phyloP scores from a whole-genome alignment of 306 rosid species.

The Herpetospermum pedunculosum region DNA sequence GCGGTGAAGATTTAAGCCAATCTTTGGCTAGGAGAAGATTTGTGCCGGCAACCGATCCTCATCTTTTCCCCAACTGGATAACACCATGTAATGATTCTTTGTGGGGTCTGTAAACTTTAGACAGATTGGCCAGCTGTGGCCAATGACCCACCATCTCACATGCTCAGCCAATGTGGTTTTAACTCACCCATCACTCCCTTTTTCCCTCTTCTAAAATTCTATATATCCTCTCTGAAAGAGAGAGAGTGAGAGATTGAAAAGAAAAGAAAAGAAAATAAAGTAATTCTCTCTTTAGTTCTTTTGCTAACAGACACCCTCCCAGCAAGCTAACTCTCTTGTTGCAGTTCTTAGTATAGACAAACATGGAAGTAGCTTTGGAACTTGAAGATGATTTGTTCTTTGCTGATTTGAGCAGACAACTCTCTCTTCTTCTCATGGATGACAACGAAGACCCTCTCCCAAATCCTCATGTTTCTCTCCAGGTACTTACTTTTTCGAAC shows the following conservation, averaged over 20 bases:
- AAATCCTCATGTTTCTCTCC: slow-evolving; percentile 33
- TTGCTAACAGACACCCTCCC: not conserved
- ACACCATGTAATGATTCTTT: slow-evolving; percentile 41
- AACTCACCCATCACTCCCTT: slow-evolving; percentile 8
- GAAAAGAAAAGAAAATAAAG: not conserved
- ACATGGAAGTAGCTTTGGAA: slow-evolving; percentile 15
- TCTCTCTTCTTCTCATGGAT: slow-evolving; percentile 71
- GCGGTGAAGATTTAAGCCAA: not conserved
- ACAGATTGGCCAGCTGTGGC: slow-evolving; percentile 60
- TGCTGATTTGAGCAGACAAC: slow-evolving; percentile 76
- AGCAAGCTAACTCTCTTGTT: not conserved
- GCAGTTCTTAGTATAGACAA: not conserved
- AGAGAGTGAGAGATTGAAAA: not conserved
- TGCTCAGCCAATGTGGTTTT: slow-evolving; percentile 33
- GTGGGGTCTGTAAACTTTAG: slow-evolving; percentile 28
- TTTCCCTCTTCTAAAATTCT: slow-evolving; percentile 24
- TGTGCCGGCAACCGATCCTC: slow-evolving; percentile 24
- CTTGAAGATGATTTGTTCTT: slow-evolving; percentile 32
- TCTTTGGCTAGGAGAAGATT: slow-evolving; percentile 21
- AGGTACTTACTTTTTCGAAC: slow-evolving; percentile 21
- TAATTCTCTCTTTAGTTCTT: not conserved
- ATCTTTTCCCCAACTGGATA: slow-evolving; percentile 37
- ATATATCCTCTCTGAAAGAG: slow-evolving; percentile 13
- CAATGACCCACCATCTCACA: slow-evolving; percentile 60
- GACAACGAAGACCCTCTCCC: slow-evolving; percentile 54